Base-by-base conservation (phyloP, 2,329 filamentous ascomycete genomes). In the Paraconiothyrium sp. region DNA sequence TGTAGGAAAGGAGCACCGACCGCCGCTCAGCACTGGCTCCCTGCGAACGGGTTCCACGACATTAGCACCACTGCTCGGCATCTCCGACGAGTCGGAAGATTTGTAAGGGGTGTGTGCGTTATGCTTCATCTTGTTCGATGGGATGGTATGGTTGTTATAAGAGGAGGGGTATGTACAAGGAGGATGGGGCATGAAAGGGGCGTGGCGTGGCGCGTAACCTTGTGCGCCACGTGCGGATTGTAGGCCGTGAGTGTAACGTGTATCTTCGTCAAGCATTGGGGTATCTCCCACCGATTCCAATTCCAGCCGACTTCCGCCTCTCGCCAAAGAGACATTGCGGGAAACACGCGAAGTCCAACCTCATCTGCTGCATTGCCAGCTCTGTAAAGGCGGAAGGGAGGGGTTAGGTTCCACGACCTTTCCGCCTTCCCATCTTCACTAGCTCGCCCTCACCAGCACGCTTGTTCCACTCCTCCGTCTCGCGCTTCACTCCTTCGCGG, bases 381-480 rank as follows among this genome's bases (percentile, higher is more conserved):
- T 46, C 20, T 24, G 43, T 20, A 2, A 2, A 24, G 13, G 4
- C 1, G 43, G 16, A 41, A 3, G 41, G 43, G n/a, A 24, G 10
- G 49, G 7, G 27, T 59, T 22, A 46, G 3, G 32, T 32, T 9
- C 59, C 30, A 47, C 58, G 47, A 1, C 70, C 66, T 37, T 72
- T 76, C 41, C 70, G 65, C 43, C 72, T 60, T 16, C 68, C 63
- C 48, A 59, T 58, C 58, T 69, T 71, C 3, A 63, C 61, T 13
- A 58, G 22, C 1, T 60, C 68, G 39, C 69, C 70, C n/a, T 69
- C 71, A 14, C 76, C 72, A 9, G 54, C 54, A 27, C 72, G 56
- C 52, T 65, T 70, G 34, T 76, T 71, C 71, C 72, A 78, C 3
- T 76, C 75, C 3, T 76, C 73, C 24, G 75, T 76, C 58, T 77